Evolutionary conservation across 2,329 filamentous ascomycete genomes (phyloP).

Genomic region (Chalaropsis thielavioides): DNA sequence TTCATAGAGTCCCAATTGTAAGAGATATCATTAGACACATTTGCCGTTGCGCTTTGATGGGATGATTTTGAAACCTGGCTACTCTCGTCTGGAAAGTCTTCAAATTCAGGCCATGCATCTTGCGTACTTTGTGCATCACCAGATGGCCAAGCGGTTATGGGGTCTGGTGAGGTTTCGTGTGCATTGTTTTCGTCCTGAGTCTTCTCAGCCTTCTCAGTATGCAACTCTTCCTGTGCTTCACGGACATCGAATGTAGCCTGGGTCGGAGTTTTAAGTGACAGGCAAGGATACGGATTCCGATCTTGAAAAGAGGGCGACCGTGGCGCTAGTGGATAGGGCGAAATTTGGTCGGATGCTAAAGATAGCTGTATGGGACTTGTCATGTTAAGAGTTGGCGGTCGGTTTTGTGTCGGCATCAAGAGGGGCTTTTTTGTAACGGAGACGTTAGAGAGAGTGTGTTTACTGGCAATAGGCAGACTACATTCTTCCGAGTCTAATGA

Average conservation of each 20-base stretch:
- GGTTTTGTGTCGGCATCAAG: conserved; percentile 15
- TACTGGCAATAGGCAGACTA: neutral
- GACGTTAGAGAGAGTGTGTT: neutral
- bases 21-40: neutral
- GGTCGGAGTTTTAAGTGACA: conserved; percentile 33
- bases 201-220: conserved; percentile 24
- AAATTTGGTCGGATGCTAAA: conserved; percentile 13
- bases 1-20: conserved; percentile 34
- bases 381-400: conserved; percentile 1
- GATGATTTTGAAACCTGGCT: neutral
- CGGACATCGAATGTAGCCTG: conserved; percentile 23
- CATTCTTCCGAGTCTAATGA: conserved; percentile 24
- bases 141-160: conserved; percentile 34
- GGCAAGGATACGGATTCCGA: conserved; percentile 38
- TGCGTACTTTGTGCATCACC: conserved; percentile 23
- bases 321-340: conserved; percentile 33
- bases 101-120: conserved; percentile 39
- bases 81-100: conserved; percentile 27
- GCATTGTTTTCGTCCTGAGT: conserved; percentile 14
- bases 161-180: conserved; percentile 16
- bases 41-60: neutral
- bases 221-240: neutral
- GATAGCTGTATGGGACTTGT: neutral
- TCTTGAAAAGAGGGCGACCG: conserved; percentile 40
- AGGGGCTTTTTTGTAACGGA: conserved; percentile 12